Evolutionary conservation across 2,329 filamentous ascomycete species (phyloP).

Genomic region (Pseudofabraea citricarpa): DNA sequence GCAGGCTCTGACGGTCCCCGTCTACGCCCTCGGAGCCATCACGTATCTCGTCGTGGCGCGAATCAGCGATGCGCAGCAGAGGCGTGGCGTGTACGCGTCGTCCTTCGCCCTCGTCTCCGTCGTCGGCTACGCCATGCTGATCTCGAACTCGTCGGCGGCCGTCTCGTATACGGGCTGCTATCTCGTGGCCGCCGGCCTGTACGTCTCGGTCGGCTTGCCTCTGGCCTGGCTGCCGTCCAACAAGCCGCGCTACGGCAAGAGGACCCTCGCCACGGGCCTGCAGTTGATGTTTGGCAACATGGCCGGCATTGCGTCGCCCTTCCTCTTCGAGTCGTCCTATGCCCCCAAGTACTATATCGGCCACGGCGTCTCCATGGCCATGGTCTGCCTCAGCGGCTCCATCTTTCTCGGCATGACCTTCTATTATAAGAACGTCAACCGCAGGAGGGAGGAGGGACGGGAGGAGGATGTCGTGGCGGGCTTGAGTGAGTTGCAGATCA

Average conservation of each 20-base stretch:
- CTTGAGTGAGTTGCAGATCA: constrained; percentile 36
- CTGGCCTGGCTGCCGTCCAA: constrained; percentile 42
- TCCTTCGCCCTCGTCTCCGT: constrained; percentile 47
- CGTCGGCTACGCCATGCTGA: constrained; percentile 52
- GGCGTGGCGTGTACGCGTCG: constrained; percentile 50
- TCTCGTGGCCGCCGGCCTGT: constrained; percentile 54
- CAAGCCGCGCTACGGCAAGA: constrained; percentile 55
- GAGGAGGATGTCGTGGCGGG: constrained; percentile 37
- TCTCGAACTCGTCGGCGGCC: constrained; percentile 43
- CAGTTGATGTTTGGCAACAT: constrained; percentile 57
- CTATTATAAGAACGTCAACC: constrained; percentile 31
- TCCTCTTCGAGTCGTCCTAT: neutral
- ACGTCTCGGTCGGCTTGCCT: constrained; percentile 32
- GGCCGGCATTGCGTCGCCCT: constrained; percentile 39
- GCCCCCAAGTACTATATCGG: neutral
- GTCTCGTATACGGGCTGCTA: constrained; percentile 59
- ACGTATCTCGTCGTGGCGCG: constrained; percentile 54
- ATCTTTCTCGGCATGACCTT: neutral
- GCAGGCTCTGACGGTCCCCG: constrained; percentile 65
- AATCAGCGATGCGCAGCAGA: constrained; percentile 52
- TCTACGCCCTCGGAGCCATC: constrained; percentile 59
- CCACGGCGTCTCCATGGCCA: neutral
- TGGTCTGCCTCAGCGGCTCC: neutral
- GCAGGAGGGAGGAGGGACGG: constrained; percentile 29
- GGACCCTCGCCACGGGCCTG: constrained; percentile 53